Evolutionary conservation across 106 monocot species (phyloP), one percentile per base, ranked within the genome.

Genomic region (Acorus calamus): DNA sequence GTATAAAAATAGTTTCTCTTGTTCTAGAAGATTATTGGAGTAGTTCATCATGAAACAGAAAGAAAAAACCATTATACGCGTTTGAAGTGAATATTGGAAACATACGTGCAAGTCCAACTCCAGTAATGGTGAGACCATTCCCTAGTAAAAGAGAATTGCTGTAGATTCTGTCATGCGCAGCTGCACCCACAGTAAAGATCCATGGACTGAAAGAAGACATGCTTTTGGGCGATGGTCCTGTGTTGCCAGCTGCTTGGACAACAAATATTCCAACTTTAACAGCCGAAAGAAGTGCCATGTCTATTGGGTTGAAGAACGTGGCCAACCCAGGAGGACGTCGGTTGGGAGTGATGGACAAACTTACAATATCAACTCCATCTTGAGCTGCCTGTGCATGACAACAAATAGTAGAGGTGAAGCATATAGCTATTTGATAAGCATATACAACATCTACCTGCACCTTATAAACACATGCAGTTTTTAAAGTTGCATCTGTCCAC

Each of bases 181-280:
- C 78, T 59, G 94, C 94, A 62, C 94, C 94, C 47, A 96, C 90
- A 57, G 90, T 85, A 69, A 96, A 96, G 53, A 96, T 90, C 94
- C 94, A 96, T n/a, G 94, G 94, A 63, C 90, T 90, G 62, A 87
- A 96, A 48, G 94, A 96, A 70, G 90, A 87, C 73, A 96, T 82
- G 78, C 90, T 90, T 69, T 82, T 90, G 4, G 90, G 76, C 56
- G 84, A 84, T 64, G 94, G 94, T 4, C 94, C 94, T 53, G 84
- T 96, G 59, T 96, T 96, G 55, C 94, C 94, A 12, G 94, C 94
- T 43, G 94, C 94, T 76, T 96, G 94, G 45, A 91, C 94, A 53
- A 91, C 87, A 83, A 96, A 96, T 54, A 91, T 86, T 69, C 94
- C 90, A 44, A 82, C 77, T 65, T 91, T 87, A n/a, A 87, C 82